phyloP scores from a whole-genome alignment of 257 asterid species.

The Orobanche coerulescens region DNA sequence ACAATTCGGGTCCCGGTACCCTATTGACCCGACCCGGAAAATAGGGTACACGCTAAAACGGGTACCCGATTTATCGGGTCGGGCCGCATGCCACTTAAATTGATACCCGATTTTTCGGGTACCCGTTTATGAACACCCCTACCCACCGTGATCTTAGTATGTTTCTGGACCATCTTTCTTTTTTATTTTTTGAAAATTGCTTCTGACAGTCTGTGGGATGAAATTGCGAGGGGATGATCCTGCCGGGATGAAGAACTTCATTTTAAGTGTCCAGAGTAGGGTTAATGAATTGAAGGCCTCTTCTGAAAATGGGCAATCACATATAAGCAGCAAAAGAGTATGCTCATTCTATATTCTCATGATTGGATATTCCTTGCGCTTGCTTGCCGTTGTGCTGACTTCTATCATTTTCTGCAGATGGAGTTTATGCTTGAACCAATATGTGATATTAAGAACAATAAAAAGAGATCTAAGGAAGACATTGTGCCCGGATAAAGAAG shows the following conservation, averaged over 20 bases:
- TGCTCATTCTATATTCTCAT: slow-evolving; percentile 16
- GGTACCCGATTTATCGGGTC: not conserved
- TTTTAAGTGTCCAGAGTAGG: slow-evolving; percentile 63
- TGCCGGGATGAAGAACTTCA: slow-evolving; percentile 76
- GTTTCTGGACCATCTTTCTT: slow-evolving; percentile 3
- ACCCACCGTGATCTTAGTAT: not conserved
- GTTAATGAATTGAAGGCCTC: slow-evolving; percentile 70
- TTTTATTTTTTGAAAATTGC: slow-evolving; percentile 15
- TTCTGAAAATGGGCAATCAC: slow-evolving; percentile 49
- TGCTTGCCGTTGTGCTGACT: slow-evolving; percentile 22
- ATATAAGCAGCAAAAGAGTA: slow-evolving; percentile 62
- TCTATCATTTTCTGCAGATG: slow-evolving; percentile 48
- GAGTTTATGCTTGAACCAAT: slow-evolving; percentile 87
- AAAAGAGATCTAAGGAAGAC: slow-evolving; percentile 57
- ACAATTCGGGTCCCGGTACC: no score
- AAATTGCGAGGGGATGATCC: slow-evolving; percentile 93
- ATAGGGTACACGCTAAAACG: not conserved
- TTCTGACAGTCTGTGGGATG: slow-evolving; percentile 88
- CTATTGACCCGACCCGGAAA: no score
- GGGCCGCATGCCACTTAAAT: no score
- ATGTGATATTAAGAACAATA: slow-evolving; percentile 92
- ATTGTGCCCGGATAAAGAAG: slow-evolving; percentile 62
- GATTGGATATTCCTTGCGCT: not conserved
- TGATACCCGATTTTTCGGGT: not conserved
- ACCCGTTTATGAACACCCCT: no score